These are phyloP conservation scores for Mitragyna speciosa DNA, from an alignment of 257 asterid genomes.

Conservation along the genomic window DNA sequence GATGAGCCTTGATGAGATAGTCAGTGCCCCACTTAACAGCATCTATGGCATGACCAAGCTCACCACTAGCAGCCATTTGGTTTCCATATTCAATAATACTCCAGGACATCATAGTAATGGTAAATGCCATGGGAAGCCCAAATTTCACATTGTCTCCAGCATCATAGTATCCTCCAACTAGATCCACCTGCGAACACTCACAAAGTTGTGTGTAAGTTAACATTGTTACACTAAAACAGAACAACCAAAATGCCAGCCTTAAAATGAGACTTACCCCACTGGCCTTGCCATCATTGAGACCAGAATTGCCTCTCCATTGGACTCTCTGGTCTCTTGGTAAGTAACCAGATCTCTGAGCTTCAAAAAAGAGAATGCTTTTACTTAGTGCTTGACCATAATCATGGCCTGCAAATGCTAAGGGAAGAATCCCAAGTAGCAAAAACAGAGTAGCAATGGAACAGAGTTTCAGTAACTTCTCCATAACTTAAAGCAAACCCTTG, in stretches of 20 bases:
- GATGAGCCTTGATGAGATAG: constrained; percentile 93
- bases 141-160: constrained; percentile 98
- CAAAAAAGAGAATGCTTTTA: constrained; percentile 84
- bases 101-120: constrained; percentile 93
- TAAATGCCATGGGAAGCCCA: constrained; percentile 96
- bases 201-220: not conserved
- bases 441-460: constrained; percentile 56
- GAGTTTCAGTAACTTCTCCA: constrained; percentile 49
- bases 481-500: constrained; percentile 27
- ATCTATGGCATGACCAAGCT: constrained; percentile 73
- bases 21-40: constrained; percentile 99
- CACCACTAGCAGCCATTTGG: constrained; percentile 77
- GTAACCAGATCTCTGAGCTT: constrained; percentile 98
- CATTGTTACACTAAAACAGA: not conserved
- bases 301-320: constrained; percentile 91
- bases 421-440: constrained; percentile 42
- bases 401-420: constrained; percentile 63
- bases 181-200: constrained; percentile 72
- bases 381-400: constrained; percentile 79
- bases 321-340: constrained; percentile 77
- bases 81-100: constrained; percentile 80
- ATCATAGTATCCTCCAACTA: constrained; percentile 95
- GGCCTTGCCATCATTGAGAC: constrained; percentile 77
- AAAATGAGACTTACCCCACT: constrained; percentile 58
- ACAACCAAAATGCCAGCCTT: too few relatives aligned